Percentiles rank a stretch among this genome's conserved stretches.
These are phyloP conservation scores for Oldenlandia corymbosa DNA, from an alignment of 257 asterid species.

Conservation along the genomic window DNA sequence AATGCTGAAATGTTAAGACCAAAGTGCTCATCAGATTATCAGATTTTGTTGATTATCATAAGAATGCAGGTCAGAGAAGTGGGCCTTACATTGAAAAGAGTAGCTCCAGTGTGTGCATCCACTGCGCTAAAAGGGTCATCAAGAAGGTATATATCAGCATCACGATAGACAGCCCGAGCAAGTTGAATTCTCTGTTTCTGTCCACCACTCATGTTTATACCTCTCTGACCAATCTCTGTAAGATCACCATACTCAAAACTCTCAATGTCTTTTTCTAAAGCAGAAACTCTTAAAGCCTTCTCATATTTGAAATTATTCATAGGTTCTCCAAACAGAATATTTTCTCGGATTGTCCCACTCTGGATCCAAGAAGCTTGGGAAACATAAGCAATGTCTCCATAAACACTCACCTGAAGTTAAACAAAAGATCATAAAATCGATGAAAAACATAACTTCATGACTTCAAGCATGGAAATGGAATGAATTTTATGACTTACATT, in stretches of 20 bases:
- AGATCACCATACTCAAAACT: constrained; percentile 76
- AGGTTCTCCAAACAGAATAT: constrained; percentile 72
- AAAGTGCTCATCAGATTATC: constrained; percentile 9
- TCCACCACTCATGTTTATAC: constrained; percentile 95
- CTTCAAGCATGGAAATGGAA: not conserved
- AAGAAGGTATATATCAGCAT: constrained; percentile 80
- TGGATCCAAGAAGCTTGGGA: constrained; percentile 99
- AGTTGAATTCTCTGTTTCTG: constrained; percentile 91
- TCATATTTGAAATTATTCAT: constrained; percentile 53
- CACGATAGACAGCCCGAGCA: constrained; percentile 84
- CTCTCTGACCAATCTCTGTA: constrained; percentile 98
- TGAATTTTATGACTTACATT: constrained; percentile 43
- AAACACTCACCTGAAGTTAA: constrained; percentile 53
- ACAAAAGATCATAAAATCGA: too few relatives aligned
- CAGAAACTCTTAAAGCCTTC: constrained; percentile 70
- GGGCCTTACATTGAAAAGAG: constrained; percentile 52
- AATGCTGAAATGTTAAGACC: constrained; percentile 54
- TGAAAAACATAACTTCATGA: not conserved
- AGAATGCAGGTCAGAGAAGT: too few relatives aligned
- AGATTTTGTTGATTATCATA: not conserved
- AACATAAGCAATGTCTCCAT: constrained; percentile 76
- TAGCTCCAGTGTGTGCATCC: constrained; percentile 87
- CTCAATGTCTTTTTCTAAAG: constrained; percentile 77
- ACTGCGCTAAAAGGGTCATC: constrained; percentile 98
- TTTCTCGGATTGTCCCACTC: constrained; percentile 81